Conservation (phyloP, 345 rosid genomes). For the Euphorbia pulcherrima region DNA sequence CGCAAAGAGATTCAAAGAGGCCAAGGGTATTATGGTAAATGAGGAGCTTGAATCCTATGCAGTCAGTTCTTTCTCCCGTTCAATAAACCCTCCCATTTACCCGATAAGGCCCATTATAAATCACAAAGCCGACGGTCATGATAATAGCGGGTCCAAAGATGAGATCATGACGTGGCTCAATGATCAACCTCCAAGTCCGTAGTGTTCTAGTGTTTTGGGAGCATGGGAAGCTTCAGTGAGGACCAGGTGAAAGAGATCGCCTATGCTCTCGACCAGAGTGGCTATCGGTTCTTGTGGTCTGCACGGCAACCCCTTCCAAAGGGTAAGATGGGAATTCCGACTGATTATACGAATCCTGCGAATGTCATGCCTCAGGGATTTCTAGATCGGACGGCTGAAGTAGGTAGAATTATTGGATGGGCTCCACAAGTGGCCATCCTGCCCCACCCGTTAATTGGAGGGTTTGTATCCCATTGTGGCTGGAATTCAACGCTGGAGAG, state of each 20-base stretch:
- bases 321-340: background rate
- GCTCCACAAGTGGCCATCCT: constrained; percentile 15
- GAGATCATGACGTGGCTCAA: constrained; percentile 11
- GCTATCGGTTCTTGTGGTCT: constrained; percentile 6
- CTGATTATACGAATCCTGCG: background rate
- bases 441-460: constrained; percentile 2
- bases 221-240: constrained; percentile 11
- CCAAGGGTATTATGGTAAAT: constrained; percentile 18
- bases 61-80: background rate
- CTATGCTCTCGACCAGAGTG: background rate
- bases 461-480: constrained; percentile 21
- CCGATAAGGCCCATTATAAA: constrained; percentile 6
- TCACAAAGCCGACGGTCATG: background rate
- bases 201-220: constrained; percentile 4
- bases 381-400: constrained; percentile 10
- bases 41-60: constrained; percentile 20
- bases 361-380: constrained; percentile 10
- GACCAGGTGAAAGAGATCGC: constrained; percentile 5
- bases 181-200: constrained; percentile 1
- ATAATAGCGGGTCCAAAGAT: background rate
- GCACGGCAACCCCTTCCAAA: constrained; percentile 5
- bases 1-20: background rate
- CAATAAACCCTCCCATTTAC: background rate
- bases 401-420: constrained; percentile 20
- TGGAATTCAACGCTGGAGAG: constrained; percentile 23